These are phyloP conservation scores for Tuber umbilicatum DNA, from an alignment of 495 filamentous ascomycete genomes.

Conservation along the genomic window DNA sequence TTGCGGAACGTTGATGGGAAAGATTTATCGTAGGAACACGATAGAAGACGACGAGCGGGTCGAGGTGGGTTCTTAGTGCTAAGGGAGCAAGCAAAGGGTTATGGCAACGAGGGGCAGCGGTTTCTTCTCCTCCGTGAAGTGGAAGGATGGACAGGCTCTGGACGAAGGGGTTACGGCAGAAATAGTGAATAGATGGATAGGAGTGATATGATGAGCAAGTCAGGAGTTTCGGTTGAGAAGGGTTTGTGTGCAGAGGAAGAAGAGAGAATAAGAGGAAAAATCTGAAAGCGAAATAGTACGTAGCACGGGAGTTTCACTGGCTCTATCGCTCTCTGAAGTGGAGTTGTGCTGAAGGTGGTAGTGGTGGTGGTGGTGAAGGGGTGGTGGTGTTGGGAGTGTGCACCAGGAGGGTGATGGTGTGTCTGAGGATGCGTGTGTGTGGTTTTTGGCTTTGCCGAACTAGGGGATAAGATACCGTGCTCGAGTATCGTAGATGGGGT, in stretches of 20 bases:
- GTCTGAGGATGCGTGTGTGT: constrained; percentile 11
- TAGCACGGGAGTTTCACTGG: constrained; percentile 31
- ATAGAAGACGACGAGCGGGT: constrained; percentile 28
- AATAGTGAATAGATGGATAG: not conserved
- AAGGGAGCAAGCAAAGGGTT: constrained; percentile 28
- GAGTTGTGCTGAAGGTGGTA: not conserved
- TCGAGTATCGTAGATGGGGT: constrained; percentile 11
- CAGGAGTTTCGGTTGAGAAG: not conserved
- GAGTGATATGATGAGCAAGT: not conserved
- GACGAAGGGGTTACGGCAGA: not conserved
- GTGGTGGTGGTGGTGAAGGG: constrained; percentile 23
- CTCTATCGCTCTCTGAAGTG: constrained; percentile 3
- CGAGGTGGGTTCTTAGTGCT: constrained; percentile 24
- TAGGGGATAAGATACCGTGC: constrained; percentile 24
- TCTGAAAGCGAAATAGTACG: constrained; percentile 26
- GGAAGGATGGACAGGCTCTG: constrained; percentile 21
- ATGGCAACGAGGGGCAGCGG: constrained; percentile 31
- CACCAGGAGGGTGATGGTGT: constrained; percentile 28
- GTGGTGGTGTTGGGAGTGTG: constrained; percentile 23
- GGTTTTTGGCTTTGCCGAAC: constrained; percentile 26
- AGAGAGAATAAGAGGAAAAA: constrained; percentile 39
- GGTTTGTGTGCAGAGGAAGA: constrained; percentile 14
- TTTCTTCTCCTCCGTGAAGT: constrained; percentile 15
- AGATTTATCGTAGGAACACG: constrained; percentile 21
- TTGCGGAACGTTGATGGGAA: constrained; percentile 26